Evolutionary conservation across 176 grass and related monocot genomes (phyloP), one percentile per base, ranked within the genome.

Genomic region (Secale cereale): DNA sequence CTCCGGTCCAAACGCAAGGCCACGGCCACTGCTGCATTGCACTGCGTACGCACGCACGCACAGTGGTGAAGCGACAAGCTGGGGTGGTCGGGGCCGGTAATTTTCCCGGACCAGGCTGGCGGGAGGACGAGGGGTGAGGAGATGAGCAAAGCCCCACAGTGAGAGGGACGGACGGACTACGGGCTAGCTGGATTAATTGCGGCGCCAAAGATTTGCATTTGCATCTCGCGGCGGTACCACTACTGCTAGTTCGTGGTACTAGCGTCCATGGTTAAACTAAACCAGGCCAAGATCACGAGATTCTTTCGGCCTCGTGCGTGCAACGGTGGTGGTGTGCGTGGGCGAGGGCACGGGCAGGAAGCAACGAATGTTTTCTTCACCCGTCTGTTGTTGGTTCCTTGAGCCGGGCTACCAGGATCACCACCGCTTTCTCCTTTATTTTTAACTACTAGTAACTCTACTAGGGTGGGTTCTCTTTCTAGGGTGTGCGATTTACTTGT

Each of bases 281-380:
- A 78, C 56, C 65, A 40, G 74, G 52, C 59, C 33, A 70, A 83
- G 80, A 83, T 83, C 40, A 17, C 72, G 10, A 30, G 71, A 75
- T 30, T 75, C 89, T 33, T 17, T 1, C 76, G 15, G 39, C 36
- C 52, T 81, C 65, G 29, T 65, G 62, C 28, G 36, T 43, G 74
- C 68, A 64, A 70, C 1, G 48, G 31, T 8, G 41, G 11, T 4
- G 41, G 41, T 43, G 13, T 48, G 45, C 1, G 22, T 8, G 67
- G 66, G 56, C 67, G 10, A 70, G 78, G 72, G 26, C 30, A n/a
- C 22, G 41, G 12, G 73, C 40, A 66, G 26, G 32, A 87, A 83
- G 89, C 81, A 90, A 90, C 59, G 85, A 86, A 90, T 90, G 89
- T 84, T 77, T 86, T 59, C 52, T 85, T 76, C 19, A 65, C 69